Base-by-base conservation (phyloP, 805 yeast species). In the Zygoascus ofunaensis region DNA sequence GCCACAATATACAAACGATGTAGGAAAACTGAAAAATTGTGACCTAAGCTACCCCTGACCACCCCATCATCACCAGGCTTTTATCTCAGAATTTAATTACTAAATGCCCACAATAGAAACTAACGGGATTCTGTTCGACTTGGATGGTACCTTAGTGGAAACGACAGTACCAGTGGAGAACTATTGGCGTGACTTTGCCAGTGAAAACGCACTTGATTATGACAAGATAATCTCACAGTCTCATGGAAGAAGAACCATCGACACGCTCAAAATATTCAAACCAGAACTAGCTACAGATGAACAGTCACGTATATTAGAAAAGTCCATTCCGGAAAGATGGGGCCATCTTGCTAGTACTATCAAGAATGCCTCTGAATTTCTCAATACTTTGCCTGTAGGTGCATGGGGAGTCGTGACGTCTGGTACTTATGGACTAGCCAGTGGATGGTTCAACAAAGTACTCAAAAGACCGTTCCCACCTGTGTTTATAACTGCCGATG, bases 371-470 rank as follows among this genome's bases (percentile, higher is more conserved):
- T 72, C 75, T 41, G 74, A 73, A 55, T 68, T 84, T 50, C 45
- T 55, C 15, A 43, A 34, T 34, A 38, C 49, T 17, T 51, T 52
- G 26, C 57, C 68, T 69, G 59, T 77, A 79, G 14, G 28, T 26
- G 49, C 33, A 65, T 84, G 94, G 85, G 87, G 87, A 44, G 80
- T 84, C 57, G 92, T 86, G 49, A 84, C 94, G 23, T 78, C 86
- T 40, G 94, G 92, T 55, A 79, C 87, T 46, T 69, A 72, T 52
- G 78, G 74, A 32, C 71, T 84, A 68, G 94, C 92, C 44, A 69
- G 76, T 55, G 74, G 78, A 55, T 85, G 92, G 89, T 72, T 81
- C 60, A 72, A 72, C 35, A 63, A 69, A 39, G 69, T 71, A 46
- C 68, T 70, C 62, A 72, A 72, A 35, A 64, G 69, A 39, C 68